These are phyloP conservation scores for Debaryomyces coudertii DNA, from an alignment of 1,139 yeast genomes.

Conservation along the genomic window DNA sequence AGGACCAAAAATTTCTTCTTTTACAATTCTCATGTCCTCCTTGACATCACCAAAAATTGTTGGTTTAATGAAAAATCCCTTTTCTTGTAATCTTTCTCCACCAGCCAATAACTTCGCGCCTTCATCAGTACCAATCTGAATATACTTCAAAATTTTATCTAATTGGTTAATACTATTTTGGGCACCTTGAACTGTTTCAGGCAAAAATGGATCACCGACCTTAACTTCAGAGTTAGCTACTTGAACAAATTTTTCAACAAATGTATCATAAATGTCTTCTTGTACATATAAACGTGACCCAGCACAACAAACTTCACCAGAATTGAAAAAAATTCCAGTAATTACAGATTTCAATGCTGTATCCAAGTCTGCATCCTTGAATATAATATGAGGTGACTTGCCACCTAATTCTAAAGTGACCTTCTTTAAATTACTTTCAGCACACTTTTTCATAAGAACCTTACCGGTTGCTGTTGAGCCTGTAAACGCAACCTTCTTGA, in stretches of 20 bases:
- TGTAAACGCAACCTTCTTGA: slow-evolving; percentile 40
- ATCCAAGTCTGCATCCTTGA: slow-evolving; percentile 32
- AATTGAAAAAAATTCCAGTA: slow-evolving; percentile 51
- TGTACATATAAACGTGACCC: slow-evolving; percentile 75
- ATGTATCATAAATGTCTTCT: slow-evolving; percentile 64
- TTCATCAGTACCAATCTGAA: slow-evolving; percentile 63
- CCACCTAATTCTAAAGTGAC: slow-evolving; percentile 41
- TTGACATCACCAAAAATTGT: slow-evolving; percentile 32
- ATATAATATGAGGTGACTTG: slow-evolving; percentile 36
- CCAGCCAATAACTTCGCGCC: slow-evolving; percentile 31
- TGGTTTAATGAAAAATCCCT: slow-evolving; percentile 31
- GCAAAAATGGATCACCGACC: slow-evolving; percentile 72
- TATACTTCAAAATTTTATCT: slow-evolving; percentile 66
- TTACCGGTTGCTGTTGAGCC: slow-evolving; percentile 43
- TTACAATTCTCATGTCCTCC: slow-evolving; percentile 29
- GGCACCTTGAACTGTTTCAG: slow-evolving; percentile 71
- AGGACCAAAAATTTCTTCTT: slow-evolving; percentile 36
- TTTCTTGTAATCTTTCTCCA: slow-evolving; percentile 25
- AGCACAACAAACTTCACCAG: slow-evolving; percentile 80
- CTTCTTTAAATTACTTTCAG: slow-evolving; percentile 36
- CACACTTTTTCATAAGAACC: slow-evolving; percentile 35
- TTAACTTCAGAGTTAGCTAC: slow-evolving; percentile 52
- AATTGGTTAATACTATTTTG: slow-evolving; percentile 71
- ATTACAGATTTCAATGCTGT: slow-evolving; percentile 25
- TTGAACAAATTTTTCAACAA: slow-evolving; percentile 56